A percentile compares a stretch with the other conserved stretches of the same genome.
Evolutionary conservation across 257 asterid species (phyloP).

Genomic region (Marsdenia floribunda): DNA sequence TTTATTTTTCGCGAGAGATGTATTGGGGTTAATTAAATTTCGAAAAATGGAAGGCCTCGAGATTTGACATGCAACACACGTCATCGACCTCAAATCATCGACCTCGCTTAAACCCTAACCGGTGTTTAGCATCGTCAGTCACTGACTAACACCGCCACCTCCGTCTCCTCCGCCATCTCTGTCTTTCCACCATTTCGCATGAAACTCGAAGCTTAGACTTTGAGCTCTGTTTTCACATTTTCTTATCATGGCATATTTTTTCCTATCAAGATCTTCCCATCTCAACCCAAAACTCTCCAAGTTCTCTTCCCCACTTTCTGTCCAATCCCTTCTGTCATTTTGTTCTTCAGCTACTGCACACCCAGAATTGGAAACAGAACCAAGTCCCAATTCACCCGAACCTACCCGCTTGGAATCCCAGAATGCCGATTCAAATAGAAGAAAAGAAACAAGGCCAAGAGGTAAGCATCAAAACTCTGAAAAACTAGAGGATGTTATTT

Average conservation of each 20-base stretch:
- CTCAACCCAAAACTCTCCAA: constrained; percentile 28
- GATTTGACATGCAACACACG: not conserved
- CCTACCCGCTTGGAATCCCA: constrained; percentile 7
- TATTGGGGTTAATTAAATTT: no score
- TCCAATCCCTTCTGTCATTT: constrained; percentile 37
- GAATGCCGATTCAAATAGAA: constrained; percentile 17
- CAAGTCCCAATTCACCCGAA: not conserved
- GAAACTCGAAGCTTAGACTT: not conserved
- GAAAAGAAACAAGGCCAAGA: constrained; percentile 25
- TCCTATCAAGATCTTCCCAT: constrained; percentile 34
- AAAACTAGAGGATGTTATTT: constrained; percentile 55
- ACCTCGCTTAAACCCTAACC: constrained; percentile 21
- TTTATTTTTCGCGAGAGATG: no score
- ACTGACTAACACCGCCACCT: constrained; percentile 2
- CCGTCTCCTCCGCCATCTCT: no score
- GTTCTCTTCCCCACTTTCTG: constrained; percentile 34
- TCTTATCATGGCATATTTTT: constrained; percentile 36
- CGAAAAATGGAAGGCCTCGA: not conserved
- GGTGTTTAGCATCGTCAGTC: not conserved
- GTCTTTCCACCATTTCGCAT: not conserved
- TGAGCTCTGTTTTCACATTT: not conserved
- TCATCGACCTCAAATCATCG: constrained; percentile 2
- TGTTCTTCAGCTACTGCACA: constrained; percentile 24
- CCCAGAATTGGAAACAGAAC: not conserved
- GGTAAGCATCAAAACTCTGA: constrained; percentile 46